Percentiles rank a stretch among this genome's conserved stretches.
phyloP scores from a whole-genome alignment of 1,139 yeast genomes.

The Pichia sp. region DNA sequence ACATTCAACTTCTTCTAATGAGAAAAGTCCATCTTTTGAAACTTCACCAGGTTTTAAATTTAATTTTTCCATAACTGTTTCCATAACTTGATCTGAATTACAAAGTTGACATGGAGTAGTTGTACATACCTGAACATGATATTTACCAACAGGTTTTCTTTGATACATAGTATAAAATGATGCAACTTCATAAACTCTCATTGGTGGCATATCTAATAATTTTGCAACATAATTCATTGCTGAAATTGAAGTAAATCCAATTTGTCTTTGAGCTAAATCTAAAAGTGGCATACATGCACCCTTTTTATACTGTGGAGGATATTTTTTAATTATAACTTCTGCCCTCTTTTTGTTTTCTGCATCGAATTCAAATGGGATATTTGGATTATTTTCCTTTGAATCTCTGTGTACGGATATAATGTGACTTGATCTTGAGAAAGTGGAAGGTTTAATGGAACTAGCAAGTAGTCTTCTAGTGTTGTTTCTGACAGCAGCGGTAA shows the following conservation, averaged over 20 bases:
- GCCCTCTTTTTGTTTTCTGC: constrained; percentile 68
- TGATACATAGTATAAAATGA: constrained; percentile 91
- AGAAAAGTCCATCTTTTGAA: constrained; percentile 68
- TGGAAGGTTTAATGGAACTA: constrained; percentile 1
- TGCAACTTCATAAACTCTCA: constrained; percentile 93
- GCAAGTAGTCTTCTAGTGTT: constrained; percentile 9
- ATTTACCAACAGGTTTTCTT: constrained; percentile 83
- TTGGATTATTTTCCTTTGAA: constrained; percentile 59
- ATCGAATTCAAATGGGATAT: constrained; percentile 67
- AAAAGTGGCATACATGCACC: constrained; percentile 85
- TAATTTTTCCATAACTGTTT: constrained; percentile 58
- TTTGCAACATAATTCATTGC: constrained; percentile 93
- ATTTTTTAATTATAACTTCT: constrained; percentile 66
- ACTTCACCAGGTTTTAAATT: constrained; percentile 74
- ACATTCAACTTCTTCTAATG: constrained; percentile 85
- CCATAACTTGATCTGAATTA: constrained; percentile 73
- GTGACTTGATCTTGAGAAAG: constrained; percentile 22
- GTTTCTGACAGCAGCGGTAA: constrained; percentile 10
- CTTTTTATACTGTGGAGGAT: constrained; percentile 82
- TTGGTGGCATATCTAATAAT: constrained; percentile 83
- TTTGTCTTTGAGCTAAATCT: constrained; percentile 84
- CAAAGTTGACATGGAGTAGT: constrained; percentile 89
- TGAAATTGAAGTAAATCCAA: constrained; percentile 79
- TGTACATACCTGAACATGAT: constrained; percentile 80
- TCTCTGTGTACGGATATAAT: constrained; percentile 64